Percentiles rank a stretch among this genome's conserved stretches.
Evolutionary conservation across 805 yeast species (phyloP).

Genomic region (Pichia eremophila): DNA sequence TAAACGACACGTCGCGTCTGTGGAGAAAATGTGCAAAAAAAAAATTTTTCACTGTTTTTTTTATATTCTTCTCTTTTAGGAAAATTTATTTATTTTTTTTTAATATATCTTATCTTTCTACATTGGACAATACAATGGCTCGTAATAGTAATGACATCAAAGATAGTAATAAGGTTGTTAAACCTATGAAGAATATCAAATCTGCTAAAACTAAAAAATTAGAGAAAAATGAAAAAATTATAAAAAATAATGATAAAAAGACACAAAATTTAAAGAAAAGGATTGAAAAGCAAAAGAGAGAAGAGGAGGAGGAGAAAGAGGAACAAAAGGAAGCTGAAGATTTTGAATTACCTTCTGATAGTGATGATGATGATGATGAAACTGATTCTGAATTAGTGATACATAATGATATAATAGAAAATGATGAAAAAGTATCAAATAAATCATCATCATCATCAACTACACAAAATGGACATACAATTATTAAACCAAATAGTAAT

Average conservation of each 20-base stretch:
- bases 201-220: neutral
- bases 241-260: slow-evolving; percentile 8
- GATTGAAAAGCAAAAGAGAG: slow-evolving; percentile 7
- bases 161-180: neutral
- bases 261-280: slow-evolving; percentile 7
- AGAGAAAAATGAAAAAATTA: slow-evolving; percentile 6
- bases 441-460: neutral
- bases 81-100: no score
- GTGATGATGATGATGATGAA: slow-evolving; percentile 12
- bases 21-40: no score
- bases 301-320: slow-evolving; percentile 5
- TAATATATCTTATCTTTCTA: no score
- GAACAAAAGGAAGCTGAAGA: slow-evolving; percentile 8
- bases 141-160: neutral
- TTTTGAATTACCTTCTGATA: slow-evolving; percentile 12
- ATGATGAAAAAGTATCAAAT: slow-evolving; percentile 1
- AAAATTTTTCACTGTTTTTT: no score
- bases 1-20: no score
- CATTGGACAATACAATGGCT: neutral
- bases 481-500: slow-evolving; percentile 10
- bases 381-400: slow-evolving; percentile 1
- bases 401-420: neutral
- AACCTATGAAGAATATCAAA: neutral
- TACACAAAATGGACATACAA: slow-evolving; percentile 17
- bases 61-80: no score